Conservation (phyloP, 768 basidiomycete genomes). For the Myochromella boudieri region DNA sequence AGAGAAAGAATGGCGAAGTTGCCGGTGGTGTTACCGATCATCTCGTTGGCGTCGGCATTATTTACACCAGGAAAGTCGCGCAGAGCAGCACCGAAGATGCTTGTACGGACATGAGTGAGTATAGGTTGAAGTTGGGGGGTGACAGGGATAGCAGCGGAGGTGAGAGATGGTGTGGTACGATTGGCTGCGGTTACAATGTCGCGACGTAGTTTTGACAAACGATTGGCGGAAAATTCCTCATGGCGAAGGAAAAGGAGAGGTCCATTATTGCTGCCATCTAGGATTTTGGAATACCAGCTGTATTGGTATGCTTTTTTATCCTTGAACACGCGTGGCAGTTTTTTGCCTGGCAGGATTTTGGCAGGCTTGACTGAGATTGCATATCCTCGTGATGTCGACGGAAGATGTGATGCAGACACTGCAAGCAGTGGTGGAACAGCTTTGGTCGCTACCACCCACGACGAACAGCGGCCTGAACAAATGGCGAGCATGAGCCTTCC, state of each 20-base stretch:
- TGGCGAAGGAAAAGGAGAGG: constrained; percentile 82
- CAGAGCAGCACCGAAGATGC: constrained; percentile 77
- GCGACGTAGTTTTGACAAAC: constrained; percentile 65
- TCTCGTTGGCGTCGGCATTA: constrained; percentile 42
- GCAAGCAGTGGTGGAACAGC: too few species aligned
- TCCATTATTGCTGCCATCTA: constrained; percentile 51
- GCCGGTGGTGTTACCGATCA: constrained; percentile 59
- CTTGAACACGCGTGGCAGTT: constrained; percentile 65
- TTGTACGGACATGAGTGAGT: constrained; percentile 72
- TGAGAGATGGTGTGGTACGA: constrained; percentile 40
- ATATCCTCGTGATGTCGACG: constrained; percentile 41
- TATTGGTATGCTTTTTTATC: constrained; percentile 82
- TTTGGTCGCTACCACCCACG: constrained; percentile 16
- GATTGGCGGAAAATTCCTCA: constrained; percentile 67
- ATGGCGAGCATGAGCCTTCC: constrained; percentile 14
- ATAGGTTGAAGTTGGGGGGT: constrained; percentile 37
- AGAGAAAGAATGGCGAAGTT: constrained; percentile 65
- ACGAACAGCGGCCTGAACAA: constrained; percentile 28
- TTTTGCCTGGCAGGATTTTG: constrained; percentile 51
- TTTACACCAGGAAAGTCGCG: constrained; percentile 59
- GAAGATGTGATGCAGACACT: too few species aligned
- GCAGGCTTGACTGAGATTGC: constrained; percentile 58
- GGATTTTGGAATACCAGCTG: constrained; percentile 74
- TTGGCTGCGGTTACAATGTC: constrained; percentile 62
- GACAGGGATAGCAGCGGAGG: constrained; percentile 26